Conservation (phyloP, 2,329 filamentous ascomycete species). For the Botrytis galanthina region DNA sequence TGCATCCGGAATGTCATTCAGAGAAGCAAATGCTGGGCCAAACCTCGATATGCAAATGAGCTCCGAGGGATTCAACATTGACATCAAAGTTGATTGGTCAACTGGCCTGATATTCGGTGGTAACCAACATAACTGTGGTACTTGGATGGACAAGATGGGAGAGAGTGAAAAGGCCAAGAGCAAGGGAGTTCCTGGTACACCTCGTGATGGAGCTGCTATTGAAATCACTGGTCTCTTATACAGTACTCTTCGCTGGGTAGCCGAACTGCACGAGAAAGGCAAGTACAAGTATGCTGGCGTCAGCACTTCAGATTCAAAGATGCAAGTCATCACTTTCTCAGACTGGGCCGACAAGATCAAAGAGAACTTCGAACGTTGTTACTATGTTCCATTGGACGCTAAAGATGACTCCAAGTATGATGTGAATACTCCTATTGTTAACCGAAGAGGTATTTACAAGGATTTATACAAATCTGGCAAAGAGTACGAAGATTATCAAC, state of each 20-base stretch:
- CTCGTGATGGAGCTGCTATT: conserved; percentile 89
- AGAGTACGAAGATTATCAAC: conserved; percentile 95
- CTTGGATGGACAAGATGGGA: conserved; percentile 99
- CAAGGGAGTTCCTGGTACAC: conserved; percentile 94
- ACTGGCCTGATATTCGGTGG: conserved; percentile 92
- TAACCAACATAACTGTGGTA: conserved; percentile 92
- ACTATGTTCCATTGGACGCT: conserved; percentile 73
- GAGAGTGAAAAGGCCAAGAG: conserved; percentile 87
- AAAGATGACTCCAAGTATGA: conserved; percentile 75
- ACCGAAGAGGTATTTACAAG: conserved; percentile 96
- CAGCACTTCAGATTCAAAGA: conserved; percentile 53
- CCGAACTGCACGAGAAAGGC: conserved; percentile 62
- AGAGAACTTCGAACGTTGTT: conserved; percentile 85
- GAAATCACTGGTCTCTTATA: conserved; percentile 94
- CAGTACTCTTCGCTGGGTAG: conserved; percentile 81
- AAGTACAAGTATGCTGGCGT: conserved; percentile 74
- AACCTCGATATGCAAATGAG: conserved; percentile 91
- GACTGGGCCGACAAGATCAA: conserved; percentile 82
- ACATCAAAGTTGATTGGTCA: conserved; percentile 86
- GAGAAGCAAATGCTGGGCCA: conserved; percentile 90
- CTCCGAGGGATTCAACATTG: conserved; percentile 85
- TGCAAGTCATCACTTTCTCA: conserved; percentile 61
- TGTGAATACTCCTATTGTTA: conserved; percentile 74
- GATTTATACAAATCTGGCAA: conserved; percentile 92
- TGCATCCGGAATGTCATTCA: conserved; percentile 84